Evolutionary conservation across 805 yeast species (phyloP).

Genomic region (Candida sakaeoensis): DNA sequence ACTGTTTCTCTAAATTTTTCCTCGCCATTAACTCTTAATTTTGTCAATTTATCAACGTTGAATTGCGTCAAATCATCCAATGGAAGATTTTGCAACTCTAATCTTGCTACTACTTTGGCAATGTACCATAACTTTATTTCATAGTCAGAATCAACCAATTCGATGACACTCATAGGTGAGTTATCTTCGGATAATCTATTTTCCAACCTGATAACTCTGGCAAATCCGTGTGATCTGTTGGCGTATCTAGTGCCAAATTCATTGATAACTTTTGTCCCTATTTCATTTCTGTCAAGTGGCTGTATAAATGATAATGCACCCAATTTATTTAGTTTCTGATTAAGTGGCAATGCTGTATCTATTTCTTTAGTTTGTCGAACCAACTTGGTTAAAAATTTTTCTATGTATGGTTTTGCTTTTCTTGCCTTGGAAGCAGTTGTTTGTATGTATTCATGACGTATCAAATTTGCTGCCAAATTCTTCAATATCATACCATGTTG

Average conservation of each 20-base stretch:
- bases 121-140: constrained; percentile 74
- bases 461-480: constrained; percentile 39
- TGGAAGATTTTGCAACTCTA: constrained; percentile 58
- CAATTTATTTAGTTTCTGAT: constrained; percentile 14
- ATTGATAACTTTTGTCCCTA: constrained; percentile 59
- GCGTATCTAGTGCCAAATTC: constrained; percentile 64
- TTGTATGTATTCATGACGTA: constrained; percentile 42
- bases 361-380: constrained; percentile 23
- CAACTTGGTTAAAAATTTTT: constrained; percentile 32
- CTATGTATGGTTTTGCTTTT: constrained; percentile 39
- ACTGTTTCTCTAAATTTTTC: constrained; percentile 57
- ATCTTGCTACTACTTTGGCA: constrained; percentile 83
- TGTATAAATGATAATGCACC: constrained; percentile 35
- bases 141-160: constrained; percentile 63
- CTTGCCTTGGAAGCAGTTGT: constrained; percentile 44
- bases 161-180: constrained; percentile 85
- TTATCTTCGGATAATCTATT: constrained; percentile 80
- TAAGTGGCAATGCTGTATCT: constrained; percentile 11
- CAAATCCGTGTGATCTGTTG: constrained; percentile 72
- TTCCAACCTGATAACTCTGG: constrained; percentile 79
- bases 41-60: constrained; percentile 52
- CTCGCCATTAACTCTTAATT: constrained; percentile 47
- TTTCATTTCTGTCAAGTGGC: constrained; percentile 42
- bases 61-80: constrained; percentile 47
- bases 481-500: constrained; percentile 39